Evolutionary conservation across 169 alveolate genomes (phyloP).

Genomic region (Eimeria praecox): DNA sequence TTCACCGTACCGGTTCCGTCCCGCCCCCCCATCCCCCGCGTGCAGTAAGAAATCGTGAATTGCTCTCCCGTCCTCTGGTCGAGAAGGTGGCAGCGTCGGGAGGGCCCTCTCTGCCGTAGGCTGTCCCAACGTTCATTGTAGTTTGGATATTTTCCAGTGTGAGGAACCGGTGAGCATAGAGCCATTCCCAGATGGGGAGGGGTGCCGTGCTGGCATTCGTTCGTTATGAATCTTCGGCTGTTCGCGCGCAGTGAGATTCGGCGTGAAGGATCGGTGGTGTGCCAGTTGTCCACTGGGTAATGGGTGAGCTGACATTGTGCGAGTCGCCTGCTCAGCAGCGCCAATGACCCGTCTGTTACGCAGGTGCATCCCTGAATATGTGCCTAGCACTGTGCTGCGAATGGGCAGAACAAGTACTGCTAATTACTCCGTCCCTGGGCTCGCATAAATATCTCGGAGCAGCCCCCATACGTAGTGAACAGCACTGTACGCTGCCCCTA

Average conservation of each 20-base stretch:
- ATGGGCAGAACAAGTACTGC: not conserved
- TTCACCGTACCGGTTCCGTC: not conserved
- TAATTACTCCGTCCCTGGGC: too few species aligned
- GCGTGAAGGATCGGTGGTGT: not conserved
- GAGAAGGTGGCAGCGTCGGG: not conserved
- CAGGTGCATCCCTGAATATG: not conserved
- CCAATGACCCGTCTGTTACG: not conserved
- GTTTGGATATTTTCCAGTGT: not conserved
- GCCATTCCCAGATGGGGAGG: not conserved
- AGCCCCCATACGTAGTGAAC: too few species aligned
- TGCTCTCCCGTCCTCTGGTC: not conserved
- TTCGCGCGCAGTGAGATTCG: not conserved
- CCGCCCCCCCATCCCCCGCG: not conserved
- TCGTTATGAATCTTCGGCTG: not conserved
- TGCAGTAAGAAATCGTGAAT: not conserved
- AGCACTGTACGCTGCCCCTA: too few species aligned
- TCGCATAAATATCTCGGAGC: too few species aligned
- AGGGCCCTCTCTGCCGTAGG: not conserved
- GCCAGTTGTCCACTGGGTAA: not conserved
- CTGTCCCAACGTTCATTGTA: not conserved
- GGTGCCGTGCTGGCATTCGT: not conserved
- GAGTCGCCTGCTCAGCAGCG: not conserved
- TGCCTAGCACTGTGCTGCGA: not conserved
- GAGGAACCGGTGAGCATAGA: not conserved
- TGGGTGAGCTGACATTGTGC: not conserved